Evolutionary conservation across 2,329 filamentous ascomycete species (phyloP).

Genomic region (Lachnellula suecica): DNA sequence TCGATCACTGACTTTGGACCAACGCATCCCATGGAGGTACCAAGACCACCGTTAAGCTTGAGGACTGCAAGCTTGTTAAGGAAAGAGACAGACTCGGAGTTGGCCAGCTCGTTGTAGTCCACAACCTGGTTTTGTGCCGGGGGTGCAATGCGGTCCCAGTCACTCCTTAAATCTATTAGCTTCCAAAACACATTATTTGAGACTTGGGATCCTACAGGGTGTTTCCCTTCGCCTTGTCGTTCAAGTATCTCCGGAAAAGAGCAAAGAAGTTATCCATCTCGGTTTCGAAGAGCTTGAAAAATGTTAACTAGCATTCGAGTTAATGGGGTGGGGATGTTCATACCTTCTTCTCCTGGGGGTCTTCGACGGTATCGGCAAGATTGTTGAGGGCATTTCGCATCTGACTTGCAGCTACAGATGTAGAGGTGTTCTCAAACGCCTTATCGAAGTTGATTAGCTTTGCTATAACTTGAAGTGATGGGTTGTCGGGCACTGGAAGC

Average conservation of each 20-base stretch:
- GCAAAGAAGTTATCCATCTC: constrained; percentile 99
- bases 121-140: constrained; percentile 93
- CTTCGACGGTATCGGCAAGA: constrained; percentile 85
- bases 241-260: constrained; percentile 95
- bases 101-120: constrained; percentile 87
- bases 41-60: constrained; percentile 98
- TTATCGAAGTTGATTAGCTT: constrained; percentile 45
- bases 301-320: constrained; percentile 12
- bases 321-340: constrained; percentile 22
- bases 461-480: constrained; percentile 20
- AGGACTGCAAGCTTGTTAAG: constrained; percentile 96
- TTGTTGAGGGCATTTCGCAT: constrained; percentile 98
- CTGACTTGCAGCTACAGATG: constrained; percentile 94
- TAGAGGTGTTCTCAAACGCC: constrained; percentile 99
- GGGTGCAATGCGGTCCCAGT: constrained; percentile 96
- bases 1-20: constrained; percentile 99
- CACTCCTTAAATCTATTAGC: constrained; percentile 49
- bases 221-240: constrained; percentile 98
- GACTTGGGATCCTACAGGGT: constrained; percentile 58
- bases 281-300: constrained; percentile 82
- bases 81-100: constrained; percentile 88
- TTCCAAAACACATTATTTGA: not conserved
- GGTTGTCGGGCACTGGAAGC: constrained; percentile 4
- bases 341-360: constrained; percentile 82
- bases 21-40: constrained; percentile 99